phyloP scores from a whole-genome alignment of 2,329 filamentous ascomycete species.

The Cercospora nicotianae region DNA sequence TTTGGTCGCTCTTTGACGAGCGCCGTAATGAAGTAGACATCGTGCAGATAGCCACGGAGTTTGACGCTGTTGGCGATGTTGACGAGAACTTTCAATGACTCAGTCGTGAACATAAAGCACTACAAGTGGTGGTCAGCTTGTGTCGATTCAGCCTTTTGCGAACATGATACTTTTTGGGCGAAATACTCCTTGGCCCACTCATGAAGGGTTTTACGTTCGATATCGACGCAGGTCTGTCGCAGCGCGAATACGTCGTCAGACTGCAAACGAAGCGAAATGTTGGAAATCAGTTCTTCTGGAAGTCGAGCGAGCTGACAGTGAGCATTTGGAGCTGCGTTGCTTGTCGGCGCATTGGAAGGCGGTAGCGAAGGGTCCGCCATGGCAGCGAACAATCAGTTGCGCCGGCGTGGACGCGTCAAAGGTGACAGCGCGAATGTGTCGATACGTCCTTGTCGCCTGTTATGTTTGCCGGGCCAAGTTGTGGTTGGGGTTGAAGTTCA shows the following conservation, averaged over 20 bases:
- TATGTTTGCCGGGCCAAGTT: not conserved
- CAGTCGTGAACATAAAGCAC: constrained; percentile 24
- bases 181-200: constrained; percentile 36
- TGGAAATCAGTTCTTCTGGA: constrained; percentile 35
- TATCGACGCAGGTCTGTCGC: constrained; percentile 30
- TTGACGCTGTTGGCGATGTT: constrained; percentile 30
- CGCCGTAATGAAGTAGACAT: constrained; percentile 30
- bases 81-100: constrained; percentile 30
- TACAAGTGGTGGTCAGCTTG: not conserved
- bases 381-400: not conserved
- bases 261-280: constrained; percentile 31
- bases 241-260: constrained; percentile 33
- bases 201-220: constrained; percentile 32
- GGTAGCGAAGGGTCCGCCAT: not conserved
- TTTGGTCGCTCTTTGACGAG: constrained; percentile 24
- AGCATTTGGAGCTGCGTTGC: not conserved
- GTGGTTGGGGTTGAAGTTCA: not conserved
- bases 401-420: not conserved
- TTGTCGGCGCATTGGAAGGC: not conserved
- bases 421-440: not conserved
- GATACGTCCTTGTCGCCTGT: not conserved
- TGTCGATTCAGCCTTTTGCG: not conserved
- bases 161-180: not conserved
- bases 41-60: constrained; percentile 28
- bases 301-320: constrained; percentile 24